phyloP scores from a whole-genome alignment of 1,139 yeast species.

The Candida sanyaensis region DNA sequence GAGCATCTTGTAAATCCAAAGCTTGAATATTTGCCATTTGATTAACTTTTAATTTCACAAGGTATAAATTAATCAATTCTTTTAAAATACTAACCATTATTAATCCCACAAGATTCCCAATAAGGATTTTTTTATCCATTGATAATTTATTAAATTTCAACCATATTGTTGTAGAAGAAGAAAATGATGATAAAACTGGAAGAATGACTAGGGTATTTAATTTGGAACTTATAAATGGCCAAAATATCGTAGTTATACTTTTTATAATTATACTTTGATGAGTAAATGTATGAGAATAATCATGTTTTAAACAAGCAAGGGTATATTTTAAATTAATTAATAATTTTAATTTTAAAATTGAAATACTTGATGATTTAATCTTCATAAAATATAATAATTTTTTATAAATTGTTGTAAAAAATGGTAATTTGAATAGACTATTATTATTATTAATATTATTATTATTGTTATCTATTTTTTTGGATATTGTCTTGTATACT shows the following conservation, averaged over 20 bases:
- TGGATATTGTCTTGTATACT: neutral
- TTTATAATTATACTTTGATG: constrained; percentile 28
- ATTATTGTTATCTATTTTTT: constrained; percentile 1
- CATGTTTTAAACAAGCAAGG: constrained; percentile 36
- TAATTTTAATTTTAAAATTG: constrained; percentile 16
- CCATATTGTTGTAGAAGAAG: neutral
- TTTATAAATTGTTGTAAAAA: constrained; percentile 11
- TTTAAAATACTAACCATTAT: constrained; percentile 33
- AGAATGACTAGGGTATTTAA: neutral
- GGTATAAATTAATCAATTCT: constrained; percentile 33
- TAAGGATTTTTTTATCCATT: constrained; percentile 26
- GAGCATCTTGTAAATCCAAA: constrained; percentile 8
- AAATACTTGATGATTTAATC: constrained; percentile 12
- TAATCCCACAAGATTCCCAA: constrained; percentile 38
- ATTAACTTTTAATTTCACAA: constrained; percentile 28
- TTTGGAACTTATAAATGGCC: constrained; percentile 42
- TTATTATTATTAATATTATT: neutral
- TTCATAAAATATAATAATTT: constrained; percentile 10
- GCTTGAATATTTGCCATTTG: constrained; percentile 25
- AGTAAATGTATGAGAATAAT: constrained; percentile 32
- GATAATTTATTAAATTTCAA: constrained; percentile 15
- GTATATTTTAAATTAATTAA: constrained; percentile 22
- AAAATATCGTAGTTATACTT: constrained; percentile 34
- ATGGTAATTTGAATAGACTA: neutral
- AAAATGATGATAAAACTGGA: neutral